These are phyloP conservation scores for Secale cereale DNA, from an alignment of 176 grass and related monocot species.

Conservation along the genomic window DNA sequence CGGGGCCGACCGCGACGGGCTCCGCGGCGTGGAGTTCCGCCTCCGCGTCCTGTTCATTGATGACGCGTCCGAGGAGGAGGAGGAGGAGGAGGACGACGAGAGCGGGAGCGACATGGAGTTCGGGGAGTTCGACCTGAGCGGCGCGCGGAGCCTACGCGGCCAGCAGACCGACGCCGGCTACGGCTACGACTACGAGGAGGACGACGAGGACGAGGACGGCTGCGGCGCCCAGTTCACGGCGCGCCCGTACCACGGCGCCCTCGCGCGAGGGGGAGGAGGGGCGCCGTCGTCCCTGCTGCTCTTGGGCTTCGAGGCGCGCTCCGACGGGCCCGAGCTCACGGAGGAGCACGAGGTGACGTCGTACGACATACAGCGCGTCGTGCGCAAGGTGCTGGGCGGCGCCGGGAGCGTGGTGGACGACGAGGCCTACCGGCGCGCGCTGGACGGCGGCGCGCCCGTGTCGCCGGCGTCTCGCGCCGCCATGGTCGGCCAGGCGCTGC, in stretches of 20 bases:
- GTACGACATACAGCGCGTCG: neutral
- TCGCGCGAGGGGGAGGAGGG: neutral
- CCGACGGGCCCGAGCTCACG: constrained; percentile 21
- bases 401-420: constrained; percentile 13
- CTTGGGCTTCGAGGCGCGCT: neutral
- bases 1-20: neutral
- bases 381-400: neutral
- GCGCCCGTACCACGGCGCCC: constrained; percentile 4
- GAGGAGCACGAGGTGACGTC: constrained; percentile 17
- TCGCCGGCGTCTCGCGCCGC: neutral
- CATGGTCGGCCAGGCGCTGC: constrained; percentile 5
- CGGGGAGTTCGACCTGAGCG: constrained; percentile 2
- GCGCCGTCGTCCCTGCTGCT: neutral
- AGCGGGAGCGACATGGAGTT: constrained; percentile 28
- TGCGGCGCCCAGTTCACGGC: neutral
- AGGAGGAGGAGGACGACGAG: neutral
- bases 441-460: neutral
- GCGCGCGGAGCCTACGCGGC: neutral
- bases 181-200: neutral
- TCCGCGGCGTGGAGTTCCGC: constrained; percentile 18
- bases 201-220: neutral
- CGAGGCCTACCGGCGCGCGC: constrained; percentile 4
- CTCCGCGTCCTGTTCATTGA: constrained; percentile 5
- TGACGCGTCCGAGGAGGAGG: neutral
- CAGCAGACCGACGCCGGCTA: neutral